Conservation (phyloP, 345 rosid species). For the Camelina laxa region DNA sequence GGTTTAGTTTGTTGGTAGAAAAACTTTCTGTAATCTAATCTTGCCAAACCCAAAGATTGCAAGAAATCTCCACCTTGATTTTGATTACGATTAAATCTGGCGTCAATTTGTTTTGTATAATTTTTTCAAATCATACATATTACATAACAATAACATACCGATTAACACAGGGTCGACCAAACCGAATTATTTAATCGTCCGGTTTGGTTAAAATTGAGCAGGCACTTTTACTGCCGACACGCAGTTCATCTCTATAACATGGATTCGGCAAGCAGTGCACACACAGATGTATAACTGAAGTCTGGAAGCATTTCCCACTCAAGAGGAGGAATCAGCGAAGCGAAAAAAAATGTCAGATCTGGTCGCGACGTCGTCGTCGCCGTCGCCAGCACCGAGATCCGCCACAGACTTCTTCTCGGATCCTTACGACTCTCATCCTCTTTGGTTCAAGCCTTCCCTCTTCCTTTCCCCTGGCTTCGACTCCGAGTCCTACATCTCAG, state of each 20-base stretch:
- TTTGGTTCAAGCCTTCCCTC: constrained; percentile 90
- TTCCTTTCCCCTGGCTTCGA: constrained; percentile 85
- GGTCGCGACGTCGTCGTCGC: constrained; percentile 54
- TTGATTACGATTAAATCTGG: background rate
- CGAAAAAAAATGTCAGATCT: constrained; percentile 58
- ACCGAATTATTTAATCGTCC: constrained; percentile 2
- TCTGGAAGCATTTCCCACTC: constrained; percentile 1
- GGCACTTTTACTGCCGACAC: background rate
- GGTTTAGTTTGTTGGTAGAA: background rate
- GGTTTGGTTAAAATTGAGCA: constrained; percentile 11
- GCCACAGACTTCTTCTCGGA: constrained; percentile 87
- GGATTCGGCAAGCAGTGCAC: constrained; percentile 24
- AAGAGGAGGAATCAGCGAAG: constrained; percentile 7
- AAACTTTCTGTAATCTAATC: background rate
- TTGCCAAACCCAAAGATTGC: background rate
- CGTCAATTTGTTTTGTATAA: background rate
- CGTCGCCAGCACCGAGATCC: constrained; percentile 79
- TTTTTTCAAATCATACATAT: no score
- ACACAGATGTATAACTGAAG: constrained; percentile 18
- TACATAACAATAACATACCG: no score
- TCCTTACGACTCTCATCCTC: constrained; percentile 85
- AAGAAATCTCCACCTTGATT: background rate
- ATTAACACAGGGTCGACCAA: background rate
- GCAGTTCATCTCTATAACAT: constrained; percentile 8
- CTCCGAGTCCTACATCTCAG: constrained; percentile 87